phyloP scores from a whole-genome alignment of 2,329 filamentous ascomycete species.

The Mycocentrospora acerina region DNA sequence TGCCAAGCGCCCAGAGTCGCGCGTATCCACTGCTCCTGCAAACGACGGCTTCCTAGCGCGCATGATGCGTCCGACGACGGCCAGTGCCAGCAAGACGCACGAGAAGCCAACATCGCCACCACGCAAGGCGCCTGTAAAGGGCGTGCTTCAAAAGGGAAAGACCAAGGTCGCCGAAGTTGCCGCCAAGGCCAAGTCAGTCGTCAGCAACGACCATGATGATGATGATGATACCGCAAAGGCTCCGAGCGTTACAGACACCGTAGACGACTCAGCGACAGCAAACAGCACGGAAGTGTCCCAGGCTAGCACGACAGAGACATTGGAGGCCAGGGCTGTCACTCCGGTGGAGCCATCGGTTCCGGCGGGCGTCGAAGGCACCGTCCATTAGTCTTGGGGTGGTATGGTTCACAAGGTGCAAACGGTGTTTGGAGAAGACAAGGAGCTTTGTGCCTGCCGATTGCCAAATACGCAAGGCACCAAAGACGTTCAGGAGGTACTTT shows the following conservation, averaged over 20 bases:
- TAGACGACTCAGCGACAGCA: slow-evolving; percentile 1
- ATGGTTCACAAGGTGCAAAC: too few relatives aligned
- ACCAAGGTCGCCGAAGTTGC: slow-evolving; percentile 40
- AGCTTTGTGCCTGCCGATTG: too few relatives aligned
- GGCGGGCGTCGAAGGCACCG: slow-evolving; percentile 22
- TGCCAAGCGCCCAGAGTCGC: slow-evolving; percentile 54
- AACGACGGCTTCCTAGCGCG: slow-evolving; percentile 75
- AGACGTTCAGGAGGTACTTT: background rate
- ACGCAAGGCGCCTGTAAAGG: slow-evolving; percentile 25
- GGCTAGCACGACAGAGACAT: slow-evolving; percentile 8
- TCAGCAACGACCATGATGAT: slow-evolving; percentile 22
- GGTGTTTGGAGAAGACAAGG: too few relatives aligned
- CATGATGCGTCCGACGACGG: slow-evolving; percentile 76
- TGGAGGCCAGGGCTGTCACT: slow-evolving; percentile 9
- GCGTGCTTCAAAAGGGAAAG: slow-evolving; percentile 36
- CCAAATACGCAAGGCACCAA: too few relatives aligned
- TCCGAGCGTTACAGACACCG: slow-evolving; percentile 2
- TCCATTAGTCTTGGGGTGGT: slow-evolving; percentile 16
- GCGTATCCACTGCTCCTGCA: slow-evolving; percentile 53
- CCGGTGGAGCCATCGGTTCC: slow-evolving; percentile 23
- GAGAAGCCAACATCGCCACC: slow-evolving; percentile 58
- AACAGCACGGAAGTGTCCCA: slow-evolving; percentile 19
- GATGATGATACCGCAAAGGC: slow-evolving; percentile 12
- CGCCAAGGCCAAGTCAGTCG: slow-evolving; percentile 36
- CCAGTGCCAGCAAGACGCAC: slow-evolving; percentile 66